Evolutionary conservation across 2,329 filamentous ascomycete species (phyloP).

Genomic region (Trichophyton equinum): DNA sequence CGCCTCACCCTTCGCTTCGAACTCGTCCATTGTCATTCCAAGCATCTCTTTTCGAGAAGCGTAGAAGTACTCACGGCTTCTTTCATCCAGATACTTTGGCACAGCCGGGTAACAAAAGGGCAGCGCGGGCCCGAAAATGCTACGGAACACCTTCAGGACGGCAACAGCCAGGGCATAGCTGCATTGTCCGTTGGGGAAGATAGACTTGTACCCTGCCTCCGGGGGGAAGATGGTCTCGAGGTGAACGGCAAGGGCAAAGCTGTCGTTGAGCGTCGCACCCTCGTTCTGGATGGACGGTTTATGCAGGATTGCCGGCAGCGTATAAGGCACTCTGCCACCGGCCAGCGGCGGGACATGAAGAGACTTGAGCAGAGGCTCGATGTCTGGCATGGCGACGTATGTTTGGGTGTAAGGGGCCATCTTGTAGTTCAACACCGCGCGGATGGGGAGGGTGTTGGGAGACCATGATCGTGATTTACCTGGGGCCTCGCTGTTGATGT

Average conservation of each 20-base stretch:
- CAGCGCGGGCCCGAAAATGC: conserved; percentile 13
- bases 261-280: conserved; percentile 20
- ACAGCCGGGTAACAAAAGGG: conserved; percentile 26
- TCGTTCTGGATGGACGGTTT: conserved; percentile 16
- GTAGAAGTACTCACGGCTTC: conserved; percentile 26
- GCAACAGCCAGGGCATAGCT: conserved; percentile 21
- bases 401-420: conserved; percentile 28
- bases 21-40: conserved; percentile 22
- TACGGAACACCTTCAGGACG: conserved; percentile 14
- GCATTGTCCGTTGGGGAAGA: conserved; percentile 21
- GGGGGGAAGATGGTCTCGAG: conserved; percentile 28
- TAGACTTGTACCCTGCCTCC: conserved; percentile 21
- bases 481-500: conserved; percentile 10
- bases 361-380: conserved; percentile 26
- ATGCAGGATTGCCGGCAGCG: conserved; percentile 30
- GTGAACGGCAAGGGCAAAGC: conserved; percentile 26
- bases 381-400: conserved; percentile 31
- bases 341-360: conserved; percentile 8
- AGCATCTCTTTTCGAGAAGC: conserved; percentile 24
- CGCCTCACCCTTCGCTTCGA: conserved; percentile 16
- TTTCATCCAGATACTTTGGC: conserved; percentile 23
- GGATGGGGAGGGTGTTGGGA: conserved; percentile 29
- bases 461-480: conserved; percentile 16
- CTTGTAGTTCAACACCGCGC: conserved; percentile 33
- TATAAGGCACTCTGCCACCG: conserved; percentile 18